Percentiles rank a stretch among this genome's conserved stretches.
These are phyloP conservation scores for Penicillium sp. DNA, from an alignment of 2,329 filamentous ascomycete species.

Conservation along the genomic window DNA sequence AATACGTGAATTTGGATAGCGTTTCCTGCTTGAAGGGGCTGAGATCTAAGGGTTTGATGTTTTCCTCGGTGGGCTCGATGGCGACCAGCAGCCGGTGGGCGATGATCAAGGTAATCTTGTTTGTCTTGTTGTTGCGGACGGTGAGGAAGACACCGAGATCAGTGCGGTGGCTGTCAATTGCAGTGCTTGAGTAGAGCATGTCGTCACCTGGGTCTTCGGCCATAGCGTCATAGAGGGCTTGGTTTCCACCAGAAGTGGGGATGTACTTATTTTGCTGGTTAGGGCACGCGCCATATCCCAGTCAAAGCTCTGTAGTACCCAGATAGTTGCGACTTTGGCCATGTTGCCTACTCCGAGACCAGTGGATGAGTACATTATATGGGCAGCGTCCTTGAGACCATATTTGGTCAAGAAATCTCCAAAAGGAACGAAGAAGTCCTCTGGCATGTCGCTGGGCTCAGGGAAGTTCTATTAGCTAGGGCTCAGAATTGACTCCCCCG, in stretches of 20 bases:
- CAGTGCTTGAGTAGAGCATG: constrained; percentile 42
- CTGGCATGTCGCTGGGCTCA: constrained; percentile 17
- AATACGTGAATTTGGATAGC: constrained; percentile 38
- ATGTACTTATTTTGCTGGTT: constrained; percentile 33
- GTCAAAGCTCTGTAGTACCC: constrained; percentile 15
- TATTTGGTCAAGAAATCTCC: constrained; percentile 24
- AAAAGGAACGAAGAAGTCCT: constrained; percentile 24
- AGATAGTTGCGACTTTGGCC: constrained; percentile 15
- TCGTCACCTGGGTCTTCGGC: constrained; percentile 39
- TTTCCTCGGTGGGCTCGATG: constrained; percentile 38
- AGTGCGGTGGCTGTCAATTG: constrained; percentile 23
- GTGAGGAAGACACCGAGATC: constrained; percentile 33
- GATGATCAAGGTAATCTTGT: constrained; percentile 28
- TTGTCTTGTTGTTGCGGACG: constrained; percentile 27
- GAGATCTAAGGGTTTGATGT: constrained; percentile 38
- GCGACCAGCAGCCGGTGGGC: constrained; percentile 42
- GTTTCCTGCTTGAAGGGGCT: constrained; percentile 31
- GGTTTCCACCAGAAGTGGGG: constrained; percentile 37
- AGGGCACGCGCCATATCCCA: constrained; percentile 30
- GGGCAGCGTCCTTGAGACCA: constrained; percentile 17
- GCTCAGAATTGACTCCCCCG: constrained; percentile 17
- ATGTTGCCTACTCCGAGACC: constrained; percentile 18
- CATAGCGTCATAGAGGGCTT: constrained; percentile 44
- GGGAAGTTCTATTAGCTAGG: constrained; percentile 22
- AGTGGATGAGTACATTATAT: constrained; percentile 16